Conservation (phyloP, 202 grass and related monocot genomes). For the Brachypodium distachyon region DNA sequence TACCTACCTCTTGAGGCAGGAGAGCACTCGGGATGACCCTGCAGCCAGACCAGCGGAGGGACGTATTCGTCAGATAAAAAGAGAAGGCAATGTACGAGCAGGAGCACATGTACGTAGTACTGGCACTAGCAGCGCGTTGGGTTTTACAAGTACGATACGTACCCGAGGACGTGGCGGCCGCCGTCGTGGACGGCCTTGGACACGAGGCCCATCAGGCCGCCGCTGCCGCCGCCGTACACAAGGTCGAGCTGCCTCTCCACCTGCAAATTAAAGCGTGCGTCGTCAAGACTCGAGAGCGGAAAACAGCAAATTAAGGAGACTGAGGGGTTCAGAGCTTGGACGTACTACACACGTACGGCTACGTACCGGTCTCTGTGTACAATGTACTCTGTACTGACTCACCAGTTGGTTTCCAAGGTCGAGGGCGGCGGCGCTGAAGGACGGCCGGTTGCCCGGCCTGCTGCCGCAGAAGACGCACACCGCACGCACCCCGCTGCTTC, state of each 20-base stretch:
- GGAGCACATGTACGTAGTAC: background rate
- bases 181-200: constrained; percentile 73
- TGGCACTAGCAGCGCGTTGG: background rate
- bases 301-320: too few species aligned
- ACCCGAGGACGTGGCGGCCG: constrained; percentile 84
- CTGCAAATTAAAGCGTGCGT: too few species aligned
- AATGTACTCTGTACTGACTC: background rate
- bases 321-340: too few species aligned
- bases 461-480: constrained; percentile 98
- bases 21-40: constrained; percentile 85
- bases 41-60: constrained; percentile 11
- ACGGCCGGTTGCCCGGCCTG: constrained; percentile 59
- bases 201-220: constrained; percentile 76
- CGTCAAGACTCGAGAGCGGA: too few species aligned
- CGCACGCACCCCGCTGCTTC: constrained; percentile 23
- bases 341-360: too few species aligned
- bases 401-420: constrained; percentile 83
- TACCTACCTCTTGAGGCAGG: constrained; percentile 66
- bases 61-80: too few species aligned
- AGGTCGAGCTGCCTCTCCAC: constrained; percentile 61
- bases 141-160: too few species aligned
- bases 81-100: background rate
- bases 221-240: constrained; percentile 88
- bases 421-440: constrained; percentile 69
- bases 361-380: too few species aligned